Evolutionary conservation across 108 stramenopile species (phyloP).

Genomic region (Conticribra weissflogii): DNA sequence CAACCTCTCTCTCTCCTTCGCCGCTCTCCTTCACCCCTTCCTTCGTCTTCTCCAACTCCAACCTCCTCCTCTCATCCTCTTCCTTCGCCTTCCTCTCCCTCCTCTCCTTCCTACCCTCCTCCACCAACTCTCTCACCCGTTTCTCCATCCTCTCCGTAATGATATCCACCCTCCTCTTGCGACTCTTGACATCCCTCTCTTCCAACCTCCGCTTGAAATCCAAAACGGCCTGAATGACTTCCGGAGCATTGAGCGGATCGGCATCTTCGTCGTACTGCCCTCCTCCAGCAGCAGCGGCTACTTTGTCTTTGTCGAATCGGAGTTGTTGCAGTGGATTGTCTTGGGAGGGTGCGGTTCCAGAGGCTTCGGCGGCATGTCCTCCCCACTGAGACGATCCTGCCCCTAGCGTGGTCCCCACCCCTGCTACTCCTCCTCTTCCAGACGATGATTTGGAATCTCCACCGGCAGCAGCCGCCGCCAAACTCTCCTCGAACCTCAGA

Average conservation of each 20-base stretch:
- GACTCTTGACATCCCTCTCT: constrained; percentile 40
- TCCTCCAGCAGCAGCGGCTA: constrained; percentile 60
- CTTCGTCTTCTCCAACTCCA: no score
- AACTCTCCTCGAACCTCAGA: constrained; percentile 19
- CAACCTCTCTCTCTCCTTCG: no score
- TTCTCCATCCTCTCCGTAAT: constrained; percentile 57
- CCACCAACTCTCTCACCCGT: constrained; percentile 62
- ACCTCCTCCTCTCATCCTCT: no score
- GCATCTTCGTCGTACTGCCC: constrained; percentile 77
- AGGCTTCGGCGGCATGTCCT: constrained; percentile 36
- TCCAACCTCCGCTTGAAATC: constrained; percentile 72
- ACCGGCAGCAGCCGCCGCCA: background rate
- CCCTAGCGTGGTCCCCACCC: no score
- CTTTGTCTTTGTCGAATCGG: constrained; percentile 38
- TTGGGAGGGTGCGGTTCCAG: constrained; percentile 17
- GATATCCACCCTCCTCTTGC: constrained; percentile 52
- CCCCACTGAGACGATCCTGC: no score
- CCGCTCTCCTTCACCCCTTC: no score
- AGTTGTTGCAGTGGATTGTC: background rate
- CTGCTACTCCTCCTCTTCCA: no score
- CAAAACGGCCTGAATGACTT: constrained; percentile 75
- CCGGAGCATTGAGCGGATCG: constrained; percentile 82
- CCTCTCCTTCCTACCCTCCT: constrained; percentile 41
- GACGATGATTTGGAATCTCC: no score
- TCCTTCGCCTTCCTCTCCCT: constrained; percentile 41